These are phyloP conservation scores for Cladosporium sp. DNA, from an alignment of 2,329 filamentous ascomycete species.

Conservation along the genomic window DNA sequence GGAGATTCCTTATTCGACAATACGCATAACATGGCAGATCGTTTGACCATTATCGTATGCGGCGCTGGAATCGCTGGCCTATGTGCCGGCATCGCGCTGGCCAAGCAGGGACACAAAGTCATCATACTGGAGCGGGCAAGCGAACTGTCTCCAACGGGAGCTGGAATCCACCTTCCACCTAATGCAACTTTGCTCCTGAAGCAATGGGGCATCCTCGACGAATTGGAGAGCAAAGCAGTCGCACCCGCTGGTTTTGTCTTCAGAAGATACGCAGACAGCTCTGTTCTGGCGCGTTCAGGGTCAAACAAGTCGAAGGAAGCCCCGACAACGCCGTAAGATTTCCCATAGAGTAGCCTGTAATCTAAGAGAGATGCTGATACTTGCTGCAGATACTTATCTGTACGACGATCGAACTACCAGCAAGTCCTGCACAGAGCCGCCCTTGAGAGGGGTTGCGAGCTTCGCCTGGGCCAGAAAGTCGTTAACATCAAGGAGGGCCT, in stretches of 20 bases:
- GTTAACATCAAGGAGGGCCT: neutral
- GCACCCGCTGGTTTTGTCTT: slow-evolving; percentile 7
- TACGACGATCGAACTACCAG: slow-evolving; percentile 10
- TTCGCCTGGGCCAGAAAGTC: slow-evolving; percentile 7
- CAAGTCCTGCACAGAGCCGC: slow-evolving; percentile 6
- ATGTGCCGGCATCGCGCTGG: slow-evolving; percentile 38
- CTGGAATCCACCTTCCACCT: slow-evolving; percentile 20
- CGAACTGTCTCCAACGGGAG: slow-evolving; percentile 17
- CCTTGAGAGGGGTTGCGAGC: neutral
- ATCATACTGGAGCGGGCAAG: slow-evolving; percentile 9
- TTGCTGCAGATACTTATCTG: neutral
- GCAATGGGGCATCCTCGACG: slow-evolving; percentile 18
- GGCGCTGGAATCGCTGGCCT: slow-evolving; percentile 57
- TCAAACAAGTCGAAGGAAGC: neutral
- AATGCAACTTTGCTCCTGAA: slow-evolving; percentile 22
- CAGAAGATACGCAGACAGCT: slow-evolving; percentile 9
- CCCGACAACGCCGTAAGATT: neutral
- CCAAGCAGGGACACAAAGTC: slow-evolving; percentile 11
- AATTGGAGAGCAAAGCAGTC: slow-evolving; percentile 11
- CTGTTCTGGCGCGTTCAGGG: neutral
- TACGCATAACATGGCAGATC: neutral
- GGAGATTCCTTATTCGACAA: neutral
- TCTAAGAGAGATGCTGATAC: neutral
- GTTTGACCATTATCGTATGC: slow-evolving; percentile 49
- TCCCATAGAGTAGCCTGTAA: neutral